A percentile compares a stretch with the other conserved stretches of the same genome.
phyloP scores from a whole-genome alignment of 176 grass and related monocot species.

The Oryza brachyantha region DNA sequence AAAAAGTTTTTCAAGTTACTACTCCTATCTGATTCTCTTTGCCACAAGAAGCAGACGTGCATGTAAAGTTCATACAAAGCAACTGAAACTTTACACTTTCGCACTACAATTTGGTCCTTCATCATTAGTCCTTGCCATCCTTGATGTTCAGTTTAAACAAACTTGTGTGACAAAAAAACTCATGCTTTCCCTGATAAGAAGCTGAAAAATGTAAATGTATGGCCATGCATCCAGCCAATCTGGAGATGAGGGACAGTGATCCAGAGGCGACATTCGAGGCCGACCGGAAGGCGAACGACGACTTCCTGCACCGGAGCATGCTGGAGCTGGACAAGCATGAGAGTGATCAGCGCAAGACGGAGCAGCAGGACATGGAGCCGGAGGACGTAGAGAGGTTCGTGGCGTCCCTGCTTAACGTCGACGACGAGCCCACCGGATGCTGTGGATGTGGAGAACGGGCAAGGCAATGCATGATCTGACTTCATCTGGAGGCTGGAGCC shows the following conservation, averaged over 20 bases:
- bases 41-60: neutral
- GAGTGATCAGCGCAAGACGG: neutral
- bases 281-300: constrained; percentile 33
- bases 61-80: neutral
- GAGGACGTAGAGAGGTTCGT: neutral
- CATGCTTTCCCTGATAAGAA: neutral
- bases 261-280: constrained; percentile 27
- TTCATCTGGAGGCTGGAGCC: neutral
- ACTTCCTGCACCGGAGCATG: constrained; percentile 24
- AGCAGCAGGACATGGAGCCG: neutral
- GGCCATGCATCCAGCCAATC: constrained; percentile 40
- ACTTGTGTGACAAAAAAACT: no score
- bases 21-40: neutral
- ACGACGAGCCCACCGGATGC: constrained; percentile 1
- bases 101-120: neutral
- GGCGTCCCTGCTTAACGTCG: neutral
- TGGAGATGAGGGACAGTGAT: constrained; percentile 49
- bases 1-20: neutral
- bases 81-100: no score
- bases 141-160: neutral
- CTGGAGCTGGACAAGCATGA: constrained; percentile 1
- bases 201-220: constrained; percentile 6
- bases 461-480: neutral
- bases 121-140: neutral
- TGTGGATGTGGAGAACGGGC: no score